These are phyloP conservation scores for Ganoderma leucocontextum DNA, from an alignment of 1,284 basidiomycete genomes.

Conservation along the genomic window DNA sequence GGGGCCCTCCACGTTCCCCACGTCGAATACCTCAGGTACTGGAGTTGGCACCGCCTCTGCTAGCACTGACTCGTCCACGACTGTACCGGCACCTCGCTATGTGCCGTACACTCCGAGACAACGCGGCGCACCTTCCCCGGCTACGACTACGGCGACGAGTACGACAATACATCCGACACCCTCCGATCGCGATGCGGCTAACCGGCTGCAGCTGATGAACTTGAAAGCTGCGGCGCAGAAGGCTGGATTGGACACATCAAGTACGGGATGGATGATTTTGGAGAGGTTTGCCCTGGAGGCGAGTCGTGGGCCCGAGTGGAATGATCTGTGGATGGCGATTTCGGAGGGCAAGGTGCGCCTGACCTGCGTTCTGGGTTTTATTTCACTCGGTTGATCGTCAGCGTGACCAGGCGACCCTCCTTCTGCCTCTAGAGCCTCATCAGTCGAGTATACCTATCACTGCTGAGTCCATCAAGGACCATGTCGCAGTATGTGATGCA, in stretches of 20 bases:
- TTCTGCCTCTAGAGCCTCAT: slow-evolving; percentile 74
- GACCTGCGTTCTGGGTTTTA: neutral
- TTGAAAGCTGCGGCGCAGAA: slow-evolving; percentile 83
- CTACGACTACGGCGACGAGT: slow-evolving; percentile 60
- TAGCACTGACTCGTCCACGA: slow-evolving; percentile 36
- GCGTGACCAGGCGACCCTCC: slow-evolving; percentile 71
- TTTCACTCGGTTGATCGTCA: slow-evolving; percentile 11
- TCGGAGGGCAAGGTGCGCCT: slow-evolving; percentile 71
- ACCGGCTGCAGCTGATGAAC: slow-evolving; percentile 79
- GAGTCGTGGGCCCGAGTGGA: slow-evolving; percentile 73
- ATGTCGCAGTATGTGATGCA: slow-evolving; percentile 71
- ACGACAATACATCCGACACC: slow-evolving; percentile 49
- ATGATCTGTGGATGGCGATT: slow-evolving; percentile 74
- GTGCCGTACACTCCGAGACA: slow-evolving; percentile 65
- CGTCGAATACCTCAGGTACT: slow-evolving; percentile 20
- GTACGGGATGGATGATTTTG: slow-evolving; percentile 85
- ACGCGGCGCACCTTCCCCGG: slow-evolving; percentile 58
- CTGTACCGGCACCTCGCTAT: slow-evolving; percentile 49
- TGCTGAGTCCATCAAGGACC: slow-evolving; percentile 80
- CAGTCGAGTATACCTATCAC: slow-evolving; percentile 64
- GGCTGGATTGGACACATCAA: slow-evolving; percentile 74
- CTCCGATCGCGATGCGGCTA: slow-evolving; percentile 62
- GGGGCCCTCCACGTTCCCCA: slow-evolving; percentile 31
- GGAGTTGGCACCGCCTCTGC: slow-evolving; percentile 21
- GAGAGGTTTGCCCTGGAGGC: slow-evolving; percentile 78